Evolutionary conservation across 2,329 filamentous ascomycete species (phyloP).

Genomic region (Microdochium trichocladiopsis): DNA sequence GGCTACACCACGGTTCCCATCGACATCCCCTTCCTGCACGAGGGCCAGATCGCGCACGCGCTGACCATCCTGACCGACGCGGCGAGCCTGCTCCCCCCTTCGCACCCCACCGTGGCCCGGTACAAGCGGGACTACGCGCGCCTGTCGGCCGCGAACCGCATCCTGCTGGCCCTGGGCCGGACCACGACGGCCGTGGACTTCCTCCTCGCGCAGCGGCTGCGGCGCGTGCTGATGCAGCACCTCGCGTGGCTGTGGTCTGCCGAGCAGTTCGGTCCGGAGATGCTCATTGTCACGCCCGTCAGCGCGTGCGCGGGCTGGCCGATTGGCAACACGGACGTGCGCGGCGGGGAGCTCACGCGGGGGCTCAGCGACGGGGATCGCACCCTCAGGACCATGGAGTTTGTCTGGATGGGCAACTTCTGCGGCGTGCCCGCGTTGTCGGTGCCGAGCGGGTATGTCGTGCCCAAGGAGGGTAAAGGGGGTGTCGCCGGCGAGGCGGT

Average conservation of each 20-base stretch:
- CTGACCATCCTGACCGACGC: conserved; percentile 65
- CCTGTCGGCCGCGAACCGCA: conserved; percentile 54
- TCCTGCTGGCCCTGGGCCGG: conserved; percentile 58
- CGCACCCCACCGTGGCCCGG: not conserved
- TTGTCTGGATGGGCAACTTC: conserved; percentile 44
- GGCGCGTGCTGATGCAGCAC: conserved; percentile 63
- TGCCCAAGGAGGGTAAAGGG: conserved; percentile 22
- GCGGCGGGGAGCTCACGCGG: conserved; percentile 25
- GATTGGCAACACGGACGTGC: conserved; percentile 20
- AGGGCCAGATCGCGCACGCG: conserved; percentile 67
- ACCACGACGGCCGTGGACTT: conserved; percentile 60
- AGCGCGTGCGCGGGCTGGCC: conserved; percentile 42
- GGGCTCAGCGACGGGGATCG: conserved; percentile 39
- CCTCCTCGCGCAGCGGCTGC: conserved; percentile 62
- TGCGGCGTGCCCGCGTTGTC: conserved; percentile 38
- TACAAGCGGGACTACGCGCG: conserved; percentile 27
- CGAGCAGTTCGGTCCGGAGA: conserved; percentile 48
- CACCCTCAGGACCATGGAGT: conserved; percentile 39
- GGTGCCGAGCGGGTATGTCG: conserved; percentile 36
- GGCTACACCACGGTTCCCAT: conserved; percentile 50
- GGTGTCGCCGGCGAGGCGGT: conserved; percentile 22
- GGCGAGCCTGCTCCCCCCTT: conserved; percentile 32
- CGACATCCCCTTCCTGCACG: conserved; percentile 47
- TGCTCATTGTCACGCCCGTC: conserved; percentile 67
- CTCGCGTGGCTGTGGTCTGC: conserved; percentile 57